Base-by-base conservation (phyloP, 1,284 basidiomycete genomes). In the Malassezia equina region DNA sequence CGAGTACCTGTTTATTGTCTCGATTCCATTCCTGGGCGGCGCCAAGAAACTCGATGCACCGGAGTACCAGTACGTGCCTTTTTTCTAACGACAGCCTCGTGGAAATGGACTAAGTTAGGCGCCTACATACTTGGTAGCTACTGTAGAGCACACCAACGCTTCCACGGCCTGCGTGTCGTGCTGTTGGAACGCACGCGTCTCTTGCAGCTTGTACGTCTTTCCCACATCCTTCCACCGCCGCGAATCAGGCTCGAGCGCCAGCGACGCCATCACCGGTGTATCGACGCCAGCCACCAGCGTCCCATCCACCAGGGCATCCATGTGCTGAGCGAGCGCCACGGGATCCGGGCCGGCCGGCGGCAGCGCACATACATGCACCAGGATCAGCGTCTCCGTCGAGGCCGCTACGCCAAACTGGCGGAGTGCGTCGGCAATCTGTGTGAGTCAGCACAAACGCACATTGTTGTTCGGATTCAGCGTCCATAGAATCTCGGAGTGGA, bases 1-100 rank as follows among this genome's bases (percentile, higher is more conserved):
- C 52, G 89, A 95, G 77, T 95, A 95, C 78, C 77, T 98, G 64
- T 98, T 98, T 78, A 84, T 96, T 73, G 85, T 95, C 62, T 88
- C 90, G 62, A 77, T 95, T 48, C 79, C 84, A 43, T 85, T 89
- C 79, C 82, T 95, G 69, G 83, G 89, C 63, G 88, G 86, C 11
- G 76, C 80, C 8, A 79, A 82, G 58, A 85, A 86, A 76, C 81
- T 95, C 52, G 83, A 90, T 69, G 90, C 88, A 31, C 89, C 90
- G 3, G 77, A 84, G 88, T 67, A 74, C 56, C 60, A 65, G 69
- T 69, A 59, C 55, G 69, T 68, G 21, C 7, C 33, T 17, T 2
- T 4, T 4, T n/a, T n/a, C 41, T 34, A 3, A 21, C 23, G 31
- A n/a, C 23, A 51, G 51, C 43, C 52, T 57, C 12, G 55, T 57